Percentiles rank a stretch among this genome's conserved stretches.
Conservation (phyloP, 2,329 filamentous ascomycete species). For the Didymella arachidicola region DNA sequence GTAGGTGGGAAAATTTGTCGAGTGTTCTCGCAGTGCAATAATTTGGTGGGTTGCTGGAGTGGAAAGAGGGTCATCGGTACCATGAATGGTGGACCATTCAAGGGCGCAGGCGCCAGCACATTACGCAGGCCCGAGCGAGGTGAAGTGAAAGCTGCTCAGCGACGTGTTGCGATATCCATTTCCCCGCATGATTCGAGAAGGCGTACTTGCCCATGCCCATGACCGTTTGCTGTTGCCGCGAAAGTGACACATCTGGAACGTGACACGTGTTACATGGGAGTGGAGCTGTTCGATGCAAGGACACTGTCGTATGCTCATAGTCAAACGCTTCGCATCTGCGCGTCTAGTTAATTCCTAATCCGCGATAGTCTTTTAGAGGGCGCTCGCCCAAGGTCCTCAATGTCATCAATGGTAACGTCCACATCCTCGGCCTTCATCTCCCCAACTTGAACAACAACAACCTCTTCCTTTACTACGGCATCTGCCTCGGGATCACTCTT, state of each 20-base stretch:
- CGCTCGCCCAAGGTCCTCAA: conserved; percentile 43
- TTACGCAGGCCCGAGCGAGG: not conserved
- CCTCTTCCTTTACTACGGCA: conserved; percentile 30
- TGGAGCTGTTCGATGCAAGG: not conserved
- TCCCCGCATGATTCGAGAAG: conserved; percentile 1
- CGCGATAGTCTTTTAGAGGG: conserved; percentile 2
- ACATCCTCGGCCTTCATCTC: conserved; percentile 37
- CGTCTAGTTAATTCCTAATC: conserved; percentile 1
- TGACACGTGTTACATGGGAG: conserved; percentile 4
- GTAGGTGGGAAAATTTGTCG: not conserved
- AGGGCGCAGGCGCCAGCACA: not conserved
- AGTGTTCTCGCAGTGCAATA: not conserved
- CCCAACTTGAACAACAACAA: conserved; percentile 21
- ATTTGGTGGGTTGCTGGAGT: not conserved
- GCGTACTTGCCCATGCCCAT: not conserved
- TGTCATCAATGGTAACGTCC: conserved; percentile 32
- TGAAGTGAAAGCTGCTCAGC: conserved; percentile 7
- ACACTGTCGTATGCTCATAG: not conserved
- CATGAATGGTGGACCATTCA: conserved; percentile 1
- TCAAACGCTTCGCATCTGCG: not conserved
- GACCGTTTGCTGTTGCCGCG: conserved; percentile 11
- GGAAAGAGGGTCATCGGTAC: conserved; percentile 12
- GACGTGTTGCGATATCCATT: not conserved
- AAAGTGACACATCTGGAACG: conserved; percentile 6
- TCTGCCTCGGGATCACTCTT: conserved; percentile 50